Base-by-base conservation (phyloP, 208 protist genomes). In the Acanthamoeba lenticulata region DNA sequence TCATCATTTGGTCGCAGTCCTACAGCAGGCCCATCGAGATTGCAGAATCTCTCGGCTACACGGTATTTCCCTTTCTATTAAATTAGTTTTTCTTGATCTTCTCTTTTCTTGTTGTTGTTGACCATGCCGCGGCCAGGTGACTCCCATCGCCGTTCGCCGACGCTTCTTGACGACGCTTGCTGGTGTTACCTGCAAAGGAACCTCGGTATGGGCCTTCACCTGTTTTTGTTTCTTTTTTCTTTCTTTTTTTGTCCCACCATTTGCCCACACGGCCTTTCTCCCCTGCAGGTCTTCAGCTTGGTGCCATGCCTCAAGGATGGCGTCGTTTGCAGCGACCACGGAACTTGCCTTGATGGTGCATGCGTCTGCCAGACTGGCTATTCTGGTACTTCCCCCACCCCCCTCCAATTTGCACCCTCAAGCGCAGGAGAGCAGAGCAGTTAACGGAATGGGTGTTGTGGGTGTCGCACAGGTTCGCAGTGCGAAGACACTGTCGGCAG, bases 1-100 rank as follows among this genome's bases (percentile, higher is more conserved):
- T 32, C 38, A 74, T 91, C 55, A 72, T 72, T 15, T 91, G 85
- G 85, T 38, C 85, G 38, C 85, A 91, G n/a, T 72, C 85, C 52
- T 72, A 42, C 85, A 91, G 55, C 85, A 49, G 72, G 9, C 55
- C 55, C 1, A 91, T 91, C 13, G 85, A 13, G 15, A 67, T 65
- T 19, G 85, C 85, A n/a, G 85, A 62, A 72, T 32, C 32, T 0
- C 38, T 91, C 9, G 85, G 85, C 34, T 91, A 74, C 13, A 49
- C 85, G 19, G 57, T 72, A 47, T 29, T 27, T 21, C 45, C 32
- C 57, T 1, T 34, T 69, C 60, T 38, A n/a, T n/a, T n/a, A n/a
- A n/a, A n/a, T n/a, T n/a, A n/a, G n/a, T n/a, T n/a, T n/a, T n/a
- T n/a, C n/a, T n/a, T n/a, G n/a, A n/a, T 36, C 29, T 36, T 69